Percentiles rank a stretch among this genome's conserved stretches.
Evolutionary conservation across 352 stramenopile species (phyloP).

Genomic region (Chrysophaeum taylorii): DNA sequence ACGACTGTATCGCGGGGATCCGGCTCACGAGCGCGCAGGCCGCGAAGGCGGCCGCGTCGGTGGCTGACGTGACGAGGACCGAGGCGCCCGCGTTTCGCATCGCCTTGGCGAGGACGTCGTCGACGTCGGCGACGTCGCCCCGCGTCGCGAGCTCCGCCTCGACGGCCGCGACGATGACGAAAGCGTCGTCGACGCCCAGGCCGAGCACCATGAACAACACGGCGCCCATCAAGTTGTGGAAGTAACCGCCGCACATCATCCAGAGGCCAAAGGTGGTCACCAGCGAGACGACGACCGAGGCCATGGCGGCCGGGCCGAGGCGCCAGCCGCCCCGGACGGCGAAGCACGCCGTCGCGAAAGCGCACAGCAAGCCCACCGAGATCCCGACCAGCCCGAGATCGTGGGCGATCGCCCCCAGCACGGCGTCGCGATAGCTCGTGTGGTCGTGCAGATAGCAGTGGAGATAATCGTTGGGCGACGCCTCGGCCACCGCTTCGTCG

Average conservation of each 20-base stretch:
- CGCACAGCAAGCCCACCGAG: background rate
- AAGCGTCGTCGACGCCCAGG: slow-evolving; percentile 9
- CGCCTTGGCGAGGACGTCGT: background rate
- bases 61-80: background rate
- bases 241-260: background rate
- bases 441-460: background rate
- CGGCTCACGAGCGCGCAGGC: background rate
- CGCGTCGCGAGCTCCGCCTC: no score
- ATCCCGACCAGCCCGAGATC: background rate
- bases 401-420: background rate
- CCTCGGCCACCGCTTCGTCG: background rate
- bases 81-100: background rate
- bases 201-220: background rate
- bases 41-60: background rate
- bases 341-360: background rate
- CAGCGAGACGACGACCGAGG: background rate
- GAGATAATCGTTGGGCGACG: background rate
- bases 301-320: background rate
- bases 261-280: background rate
- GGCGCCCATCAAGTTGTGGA: background rate
- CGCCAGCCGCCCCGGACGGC: background rate
- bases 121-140: background rate
- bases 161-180: background rate
- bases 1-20: background rate
- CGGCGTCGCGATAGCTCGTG: slow-evolving; percentile 1